phyloP scores from a whole-genome alignment of 495 filamentous ascomycete species.

The Hyaloscypha finlandica region DNA sequence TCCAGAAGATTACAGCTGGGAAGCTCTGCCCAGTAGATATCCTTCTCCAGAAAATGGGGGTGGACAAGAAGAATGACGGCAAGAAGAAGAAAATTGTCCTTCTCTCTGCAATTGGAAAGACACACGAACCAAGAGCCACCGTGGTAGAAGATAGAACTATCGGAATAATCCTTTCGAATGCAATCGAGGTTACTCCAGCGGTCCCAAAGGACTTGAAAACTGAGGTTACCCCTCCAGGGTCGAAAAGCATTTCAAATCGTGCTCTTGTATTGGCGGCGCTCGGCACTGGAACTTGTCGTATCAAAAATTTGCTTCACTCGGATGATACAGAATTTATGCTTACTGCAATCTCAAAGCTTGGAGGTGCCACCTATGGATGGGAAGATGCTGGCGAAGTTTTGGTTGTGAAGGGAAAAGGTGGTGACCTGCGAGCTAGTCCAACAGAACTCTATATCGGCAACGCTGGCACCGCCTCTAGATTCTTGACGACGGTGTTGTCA shows the following conservation, averaged over 20 bases:
- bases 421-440: conserved; percentile 73
- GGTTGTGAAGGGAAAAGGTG: conserved; percentile 87
- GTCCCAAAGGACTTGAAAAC: conserved; percentile 64
- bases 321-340: conserved; percentile 98
- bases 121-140: conserved; percentile 82
- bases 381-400: conserved; percentile 90
- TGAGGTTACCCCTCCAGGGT: conserved; percentile 85
- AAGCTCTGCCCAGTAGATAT: conserved; percentile 92
- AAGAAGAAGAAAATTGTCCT: conserved; percentile 97
- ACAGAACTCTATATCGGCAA: conserved; percentile 91
- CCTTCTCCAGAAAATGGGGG: conserved; percentile 86
- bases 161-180: conserved; percentile 78
- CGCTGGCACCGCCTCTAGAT: conserved; percentile 92
- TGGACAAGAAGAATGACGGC: conserved; percentile 99
- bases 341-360: conserved; percentile 76
- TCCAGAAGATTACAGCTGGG: conserved; percentile 80
- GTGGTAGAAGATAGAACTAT: conserved; percentile 87
- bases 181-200: conserved; percentile 70
- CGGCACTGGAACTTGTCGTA: conserved; percentile 80
- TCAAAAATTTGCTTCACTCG: conserved; percentile 91
- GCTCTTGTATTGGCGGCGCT: conserved; percentile 91
- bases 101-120: conserved; percentile 85
- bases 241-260: conserved; percentile 97
- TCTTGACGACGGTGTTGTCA: conserved; percentile 89
- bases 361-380: conserved; percentile 92